These are phyloP conservation scores for Xanthoparmelia taractica DNA, from an alignment of 495 filamentous ascomycete species.

Conservation along the genomic window DNA sequence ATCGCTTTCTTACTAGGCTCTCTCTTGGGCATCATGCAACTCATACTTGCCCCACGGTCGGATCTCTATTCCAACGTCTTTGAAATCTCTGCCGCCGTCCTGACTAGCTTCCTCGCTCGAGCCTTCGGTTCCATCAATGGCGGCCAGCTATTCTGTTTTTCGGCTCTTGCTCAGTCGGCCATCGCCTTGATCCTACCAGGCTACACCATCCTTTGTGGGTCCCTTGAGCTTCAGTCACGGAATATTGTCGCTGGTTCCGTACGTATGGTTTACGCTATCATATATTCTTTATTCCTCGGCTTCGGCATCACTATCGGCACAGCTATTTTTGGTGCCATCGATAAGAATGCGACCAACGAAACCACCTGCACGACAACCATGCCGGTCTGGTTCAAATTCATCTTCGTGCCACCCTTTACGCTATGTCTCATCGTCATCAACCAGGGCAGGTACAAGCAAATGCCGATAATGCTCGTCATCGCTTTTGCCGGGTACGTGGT, in stretches of 20 bases:
- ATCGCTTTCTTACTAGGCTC: constrained; percentile 80
- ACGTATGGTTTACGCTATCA: constrained; percentile 91
- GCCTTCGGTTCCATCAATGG: constrained; percentile 72
- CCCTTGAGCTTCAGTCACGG: constrained; percentile 78
- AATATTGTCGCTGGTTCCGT: constrained; percentile 85
- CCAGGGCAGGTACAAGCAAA: constrained; percentile 83
- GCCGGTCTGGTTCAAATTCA: constrained; percentile 53
- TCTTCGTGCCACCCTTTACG: constrained; percentile 77
- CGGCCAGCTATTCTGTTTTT: constrained; percentile 79
- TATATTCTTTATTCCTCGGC: constrained; percentile 93
- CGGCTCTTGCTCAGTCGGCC: constrained; percentile 78
- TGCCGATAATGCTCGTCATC: constrained; percentile 77
- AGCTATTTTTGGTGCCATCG: constrained; percentile 76
- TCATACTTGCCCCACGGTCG: constrained; percentile 69
- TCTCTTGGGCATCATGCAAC: constrained; percentile 72
- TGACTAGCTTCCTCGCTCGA: constrained; percentile 84
- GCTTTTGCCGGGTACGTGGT: constrained; percentile 80
- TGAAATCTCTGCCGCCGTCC: constrained; percentile 76
- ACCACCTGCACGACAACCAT: constrained; percentile 64
- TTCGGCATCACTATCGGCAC: constrained; percentile 95
- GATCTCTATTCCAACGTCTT: constrained; percentile 79
- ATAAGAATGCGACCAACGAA: constrained; percentile 61
- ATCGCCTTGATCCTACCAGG: constrained; percentile 92
- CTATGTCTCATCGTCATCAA: constrained; percentile 78
- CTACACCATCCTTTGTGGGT: constrained; percentile 74